Base-by-base conservation (phyloP, 2,329 filamentous ascomycete genomes). In the Ophiostoma ulmi region DNA sequence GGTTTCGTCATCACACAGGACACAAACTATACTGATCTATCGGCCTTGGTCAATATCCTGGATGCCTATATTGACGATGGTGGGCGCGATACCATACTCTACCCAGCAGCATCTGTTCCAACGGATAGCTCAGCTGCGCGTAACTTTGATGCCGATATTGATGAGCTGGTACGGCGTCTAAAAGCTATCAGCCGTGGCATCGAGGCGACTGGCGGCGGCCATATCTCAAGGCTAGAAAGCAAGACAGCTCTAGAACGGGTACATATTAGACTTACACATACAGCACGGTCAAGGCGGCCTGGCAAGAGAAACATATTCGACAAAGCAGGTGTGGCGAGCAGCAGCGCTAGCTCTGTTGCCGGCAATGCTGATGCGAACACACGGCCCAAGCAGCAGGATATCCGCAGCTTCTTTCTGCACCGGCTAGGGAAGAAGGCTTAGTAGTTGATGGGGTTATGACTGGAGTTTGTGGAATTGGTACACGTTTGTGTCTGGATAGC, bases 171-270 rank as follows among this genome's bases (percentile, higher is more conserved):
- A 1, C 79, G 80, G 22, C 82, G 81, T 44, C 81, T 96, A 69
- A 87, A 89, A 73, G 78, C 80, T 20, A 80, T 88, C 41, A 84
- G 83, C 79, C 81, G 82, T 71, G 85, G 84, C 55, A 96, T 97
- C 75, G 85, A 89, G 72, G 91, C 93, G 76, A 85, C 89, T 0
- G 92, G 91, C 58, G 90, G 92, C 64, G 88, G 88, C 31, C 88
- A 91, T 75, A 83, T 95, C 71, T 85, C 86, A 20, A 86, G 91
- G 39, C 90, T 91, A 39, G 88, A 96, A 76, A 88, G 91, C 14
- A 97, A 97, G 79, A 88, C 88, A 70, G 84, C 85, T 13, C 83
- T 97, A 55, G 91, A 96, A 75, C 85, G 88, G 71, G 81, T 97
- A n/a, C 85, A 89, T 72, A 88, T 91, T 75, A 87, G 94, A 70